These are phyloP conservation scores for Chloris gayana DNA, from an alignment of 176 grass and related monocot species.

Conservation along the genomic window DNA sequence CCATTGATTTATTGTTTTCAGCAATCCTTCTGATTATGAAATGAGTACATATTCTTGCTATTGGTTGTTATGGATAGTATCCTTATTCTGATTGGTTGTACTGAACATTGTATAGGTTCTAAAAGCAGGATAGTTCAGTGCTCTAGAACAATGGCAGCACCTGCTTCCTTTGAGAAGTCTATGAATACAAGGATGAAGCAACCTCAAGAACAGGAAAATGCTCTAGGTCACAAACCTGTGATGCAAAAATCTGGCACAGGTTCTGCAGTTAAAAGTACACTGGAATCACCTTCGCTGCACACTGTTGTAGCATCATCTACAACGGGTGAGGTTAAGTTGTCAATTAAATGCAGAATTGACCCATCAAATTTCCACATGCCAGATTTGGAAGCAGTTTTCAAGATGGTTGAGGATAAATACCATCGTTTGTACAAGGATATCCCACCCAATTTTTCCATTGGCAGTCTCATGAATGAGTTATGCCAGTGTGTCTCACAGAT, in stretches of 20 bases:
- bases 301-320: conserved; percentile 71
- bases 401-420: conserved; percentile 62
- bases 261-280: conserved; percentile 32
- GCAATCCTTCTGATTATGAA: background rate
- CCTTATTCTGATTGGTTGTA: conserved; percentile 30
- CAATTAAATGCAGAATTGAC: conserved; percentile 49
- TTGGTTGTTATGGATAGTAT: background rate
- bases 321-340: conserved; percentile 66
- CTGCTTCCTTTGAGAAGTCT: conserved; percentile 43
- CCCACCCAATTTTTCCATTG: conserved; percentile 64
- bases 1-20: background rate
- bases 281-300: conserved; percentile 35
- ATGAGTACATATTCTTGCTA: background rate
- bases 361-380: conserved; percentile 41
- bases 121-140: conserved; percentile 18
- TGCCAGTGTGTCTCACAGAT: conserved; percentile 58
- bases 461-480: conserved; percentile 68
- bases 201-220: background rate
- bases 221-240: background rate
- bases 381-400: conserved; percentile 56
- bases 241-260: conserved; percentile 21
- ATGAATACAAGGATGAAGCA: background rate
- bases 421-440: conserved; percentile 57
- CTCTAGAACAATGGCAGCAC: conserved; percentile 4
- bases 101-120: conserved; percentile 33